Evolutionary conservation across 2,329 filamentous ascomycete genomes (phyloP).

Genomic region (Arthrobotrys musiformis): DNA sequence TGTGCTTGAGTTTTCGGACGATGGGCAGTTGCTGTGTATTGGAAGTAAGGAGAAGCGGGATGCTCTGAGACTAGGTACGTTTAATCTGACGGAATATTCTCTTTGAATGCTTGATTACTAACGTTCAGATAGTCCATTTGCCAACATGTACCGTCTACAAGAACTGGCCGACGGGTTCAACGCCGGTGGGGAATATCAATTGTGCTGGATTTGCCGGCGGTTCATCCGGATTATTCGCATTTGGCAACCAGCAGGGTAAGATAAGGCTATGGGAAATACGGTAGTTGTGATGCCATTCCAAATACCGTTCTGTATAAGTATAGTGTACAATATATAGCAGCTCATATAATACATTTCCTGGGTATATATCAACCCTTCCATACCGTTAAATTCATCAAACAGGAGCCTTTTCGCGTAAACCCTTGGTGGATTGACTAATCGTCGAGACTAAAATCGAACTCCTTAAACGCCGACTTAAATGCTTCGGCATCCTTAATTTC

Average conservation of each 20-base stretch:
- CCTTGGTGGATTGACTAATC: constrained; percentile 20
- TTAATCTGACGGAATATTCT: constrained; percentile 58
- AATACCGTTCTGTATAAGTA: neutral
- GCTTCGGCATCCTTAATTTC: constrained; percentile 80
- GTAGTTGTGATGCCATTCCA: constrained; percentile 64
- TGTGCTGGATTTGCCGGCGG: constrained; percentile 73
- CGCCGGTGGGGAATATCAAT: constrained; percentile 80
- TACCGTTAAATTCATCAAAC: neutral
- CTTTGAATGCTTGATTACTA: constrained; percentile 55
- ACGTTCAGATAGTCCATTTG: constrained; percentile 73
- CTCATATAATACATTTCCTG: constrained; percentile 33
- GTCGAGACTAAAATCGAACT: constrained; percentile 81
- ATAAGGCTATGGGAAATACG: constrained; percentile 91
- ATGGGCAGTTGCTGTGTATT: constrained; percentile 89
- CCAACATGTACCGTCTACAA: constrained; percentile 92
- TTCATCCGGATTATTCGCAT: constrained; percentile 77
- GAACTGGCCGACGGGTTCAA: constrained; percentile 95
- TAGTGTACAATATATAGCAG: constrained; percentile 45
- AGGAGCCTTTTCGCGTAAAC: neutral
- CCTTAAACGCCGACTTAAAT: constrained; percentile 83
- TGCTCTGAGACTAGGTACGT: constrained; percentile 75
- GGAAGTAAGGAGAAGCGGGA: constrained; percentile 88
- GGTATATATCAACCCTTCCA: neutral
- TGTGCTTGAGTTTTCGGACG: constrained; percentile 81
- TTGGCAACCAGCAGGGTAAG: constrained; percentile 89